Base-by-base conservation (phyloP, 495 filamentous ascomycete species). In the Aspergillus campestris region DNA sequence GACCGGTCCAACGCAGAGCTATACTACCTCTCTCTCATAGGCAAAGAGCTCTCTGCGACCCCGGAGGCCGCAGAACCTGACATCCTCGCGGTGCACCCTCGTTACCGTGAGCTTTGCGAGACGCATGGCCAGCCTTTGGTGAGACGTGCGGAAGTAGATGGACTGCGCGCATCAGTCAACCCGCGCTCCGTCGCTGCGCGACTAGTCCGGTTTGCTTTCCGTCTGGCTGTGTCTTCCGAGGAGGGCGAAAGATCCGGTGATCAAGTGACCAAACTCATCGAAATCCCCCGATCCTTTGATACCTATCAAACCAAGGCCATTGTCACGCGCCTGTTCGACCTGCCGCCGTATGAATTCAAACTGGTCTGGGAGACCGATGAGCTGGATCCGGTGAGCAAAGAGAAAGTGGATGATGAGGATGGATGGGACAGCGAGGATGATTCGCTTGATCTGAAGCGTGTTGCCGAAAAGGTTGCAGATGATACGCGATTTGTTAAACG, bases 1-100 rank as follows among this genome's bases (percentile, higher is more conserved):
- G 89, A 96, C 50, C 79, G 92, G 13, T 71, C 74, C 37, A 89
- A 97, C 53, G 88, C 86, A 9, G 92, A 98, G 44, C 82, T 89
- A 56, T 98, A 90, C 63, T 98, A 97, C 59, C 78, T 97, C 8
- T 82, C 79, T 6, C 75, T 81, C 28, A 89, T 96, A 42, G 85
- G 75, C 12, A 79, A 80, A 39, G 84, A 86, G 53, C 67, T 95
- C 13, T 79, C 83, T 11, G 70, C 70, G 8, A 74, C 71, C 0
- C 71, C 82, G 0, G 67, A 78, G 49, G 63, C 62, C 1, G 66
- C 73, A n/a, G 75, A 82, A 50, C 51, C 57, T 3, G 56, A 59
- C 2, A 72, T 86, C 7, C 66, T 83, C 6, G 63, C 63, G 7
- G 51, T 67, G 12, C 87, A 97, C 58, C 77, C 73, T 2, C 74